These are phyloP conservation scores for Xylariales sp. DNA, from an alignment of 2,329 filamentous ascomycete genomes.

Conservation along the genomic window DNA sequence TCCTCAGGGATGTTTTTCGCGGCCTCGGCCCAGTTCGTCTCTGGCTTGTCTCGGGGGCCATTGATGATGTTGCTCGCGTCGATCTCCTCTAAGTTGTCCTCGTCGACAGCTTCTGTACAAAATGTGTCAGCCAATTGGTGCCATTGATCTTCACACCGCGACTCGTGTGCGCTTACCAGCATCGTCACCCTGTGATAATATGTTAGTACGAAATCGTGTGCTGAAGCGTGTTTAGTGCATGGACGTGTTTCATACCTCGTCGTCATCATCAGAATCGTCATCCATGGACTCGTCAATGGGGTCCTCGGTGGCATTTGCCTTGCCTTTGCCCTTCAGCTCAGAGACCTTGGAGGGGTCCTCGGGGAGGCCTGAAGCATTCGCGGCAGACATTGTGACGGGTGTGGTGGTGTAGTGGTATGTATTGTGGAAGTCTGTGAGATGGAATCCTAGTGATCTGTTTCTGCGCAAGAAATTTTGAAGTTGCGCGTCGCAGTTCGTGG, in stretches of 20 bases:
- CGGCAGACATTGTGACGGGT: constrained; percentile 43
- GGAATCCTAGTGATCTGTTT: constrained; percentile 3
- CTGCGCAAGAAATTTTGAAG: neutral
- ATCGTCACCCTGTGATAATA: constrained; percentile 2
- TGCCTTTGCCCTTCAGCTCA: constrained; percentile 81
- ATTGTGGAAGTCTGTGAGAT: constrained; percentile 1
- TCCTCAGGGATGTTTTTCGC: constrained; percentile 70
- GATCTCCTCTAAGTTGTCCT: constrained; percentile 85
- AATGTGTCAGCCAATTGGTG: constrained; percentile 22
- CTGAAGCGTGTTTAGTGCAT: neutral
- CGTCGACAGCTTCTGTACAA: constrained; percentile 44
- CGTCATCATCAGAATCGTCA: constrained; percentile 66
- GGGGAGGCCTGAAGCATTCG: constrained; percentile 45
- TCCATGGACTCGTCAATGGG: constrained; percentile 63
- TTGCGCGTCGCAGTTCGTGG: neutral
- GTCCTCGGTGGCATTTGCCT: constrained; percentile 55
- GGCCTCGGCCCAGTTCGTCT: constrained; percentile 91
- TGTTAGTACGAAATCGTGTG: constrained; percentile 6
- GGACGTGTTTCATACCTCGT: constrained; percentile 43
- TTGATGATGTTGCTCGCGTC: constrained; percentile 83
- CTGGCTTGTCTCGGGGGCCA: constrained; percentile 76
- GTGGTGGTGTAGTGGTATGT: too few species aligned
- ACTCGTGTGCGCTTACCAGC: constrained; percentile 7
- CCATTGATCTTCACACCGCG: neutral
- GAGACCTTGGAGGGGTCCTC: constrained; percentile 37